Conservation (phyloP, 2,329 filamentous ascomycete genomes). For the Dactylellina drechsleri region DNA sequence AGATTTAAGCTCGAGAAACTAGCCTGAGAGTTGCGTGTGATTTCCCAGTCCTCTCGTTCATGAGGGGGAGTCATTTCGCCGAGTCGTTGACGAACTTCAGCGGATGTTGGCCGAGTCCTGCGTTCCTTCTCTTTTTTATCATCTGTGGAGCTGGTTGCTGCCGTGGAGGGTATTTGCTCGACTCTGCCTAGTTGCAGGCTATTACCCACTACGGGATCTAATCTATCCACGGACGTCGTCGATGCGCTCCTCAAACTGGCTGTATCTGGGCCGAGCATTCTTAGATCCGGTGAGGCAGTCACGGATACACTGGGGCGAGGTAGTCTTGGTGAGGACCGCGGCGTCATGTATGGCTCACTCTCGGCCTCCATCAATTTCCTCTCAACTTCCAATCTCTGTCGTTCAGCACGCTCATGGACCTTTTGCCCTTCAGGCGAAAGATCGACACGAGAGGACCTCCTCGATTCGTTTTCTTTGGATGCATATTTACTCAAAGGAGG, state of each 20-base stretch:
- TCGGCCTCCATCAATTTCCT: slow-evolving; percentile 50
- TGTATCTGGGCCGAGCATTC: slow-evolving; percentile 26
- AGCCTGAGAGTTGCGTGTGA: slow-evolving; percentile 38
- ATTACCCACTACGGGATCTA: slow-evolving; percentile 37
- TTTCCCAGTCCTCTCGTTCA: slow-evolving; percentile 49
- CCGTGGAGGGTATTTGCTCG: slow-evolving; percentile 24
- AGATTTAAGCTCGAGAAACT: slow-evolving; percentile 30
- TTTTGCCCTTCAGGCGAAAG: slow-evolving; percentile 35
- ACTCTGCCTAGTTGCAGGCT: slow-evolving; percentile 24
- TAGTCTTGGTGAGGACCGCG: slow-evolving; percentile 42
- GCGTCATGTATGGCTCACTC: slow-evolving; percentile 34
- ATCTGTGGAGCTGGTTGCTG: slow-evolving; percentile 1
- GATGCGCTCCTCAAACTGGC: slow-evolving; percentile 43
- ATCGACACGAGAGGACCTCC: slow-evolving; percentile 30
- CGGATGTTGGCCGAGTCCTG: slow-evolving; percentile 33
- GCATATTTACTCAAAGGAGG: slow-evolving; percentile 28
- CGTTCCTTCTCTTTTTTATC: slow-evolving; percentile 30
- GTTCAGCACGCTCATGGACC: slow-evolving; percentile 52
- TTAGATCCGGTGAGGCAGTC: slow-evolving; percentile 45
- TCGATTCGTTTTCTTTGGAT: slow-evolving; percentile 30
- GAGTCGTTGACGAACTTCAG: slow-evolving; percentile 48
- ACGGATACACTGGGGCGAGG: slow-evolving; percentile 43
- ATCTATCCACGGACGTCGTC: slow-evolving; percentile 42
- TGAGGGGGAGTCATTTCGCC: slow-evolving; percentile 54
- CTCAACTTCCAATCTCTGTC: slow-evolving; percentile 46